phyloP scores from a whole-genome alignment of 306 rosid genomes.

The Pueraria montana region DNA sequence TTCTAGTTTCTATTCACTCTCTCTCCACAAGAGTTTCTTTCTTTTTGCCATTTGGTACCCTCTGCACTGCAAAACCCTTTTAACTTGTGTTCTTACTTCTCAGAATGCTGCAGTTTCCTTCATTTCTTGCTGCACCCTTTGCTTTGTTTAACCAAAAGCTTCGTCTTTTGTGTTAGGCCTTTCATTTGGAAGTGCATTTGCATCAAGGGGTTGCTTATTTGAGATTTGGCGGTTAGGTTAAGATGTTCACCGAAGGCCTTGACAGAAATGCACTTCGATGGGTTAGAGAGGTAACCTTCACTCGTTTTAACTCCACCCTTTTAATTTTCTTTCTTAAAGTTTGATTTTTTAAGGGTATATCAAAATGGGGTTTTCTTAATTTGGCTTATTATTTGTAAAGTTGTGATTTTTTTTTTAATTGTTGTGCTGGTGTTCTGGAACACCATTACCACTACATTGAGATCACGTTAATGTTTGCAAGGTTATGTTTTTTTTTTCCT shows the following conservation, averaged over 20 bases:
- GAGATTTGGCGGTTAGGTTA: constrained; percentile 46
- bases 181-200: constrained; percentile 34
- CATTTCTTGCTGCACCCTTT: background rate
- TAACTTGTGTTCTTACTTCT: constrained; percentile 34
- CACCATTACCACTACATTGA: constrained; percentile 47
- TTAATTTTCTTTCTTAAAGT: background rate
- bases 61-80: constrained; percentile 25
- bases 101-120: background rate
- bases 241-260: constrained; percentile 93
- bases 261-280: constrained; percentile 89
- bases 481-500: constrained; percentile 23
- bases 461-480: constrained; percentile 38
- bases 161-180: constrained; percentile 9
- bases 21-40: background rate
- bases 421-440: constrained; percentile 41
- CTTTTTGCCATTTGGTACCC: constrained; percentile 26
- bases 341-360: background rate
- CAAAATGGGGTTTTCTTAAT: too few species aligned
- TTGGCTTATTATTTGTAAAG: background rate
- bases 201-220: constrained; percentile 34
- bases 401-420: constrained; percentile 41
- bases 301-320: background rate
- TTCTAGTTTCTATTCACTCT: background rate
- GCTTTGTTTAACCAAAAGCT: background rate
- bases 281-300: constrained; percentile 78